Base-by-base conservation (phyloP, 2,329 filamentous ascomycete genomes). In the Macrophomina pseudophaseolina region DNA sequence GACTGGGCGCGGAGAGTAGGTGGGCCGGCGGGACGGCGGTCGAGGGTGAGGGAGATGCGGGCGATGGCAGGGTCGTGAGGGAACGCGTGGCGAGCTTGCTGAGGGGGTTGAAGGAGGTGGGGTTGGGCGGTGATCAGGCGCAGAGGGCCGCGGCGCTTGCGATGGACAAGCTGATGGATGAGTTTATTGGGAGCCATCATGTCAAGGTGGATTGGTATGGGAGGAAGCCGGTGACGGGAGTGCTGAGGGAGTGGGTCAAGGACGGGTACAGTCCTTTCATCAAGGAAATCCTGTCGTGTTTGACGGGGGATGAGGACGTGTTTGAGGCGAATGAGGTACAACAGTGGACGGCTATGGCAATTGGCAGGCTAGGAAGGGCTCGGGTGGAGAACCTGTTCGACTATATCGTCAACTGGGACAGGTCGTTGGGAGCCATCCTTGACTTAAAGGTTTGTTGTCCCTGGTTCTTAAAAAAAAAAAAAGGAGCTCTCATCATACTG, bases 351-450 rank as follows among this genome's bases (percentile, higher is more conserved):
- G 87, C 90, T 48, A 88, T 90, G 71, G 90, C 89, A 16, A 77
- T 92, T 52, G 86, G 86, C 2, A 86, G 89, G 52, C 83, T 94
- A 16, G 91, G 91, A 2, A 84, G 86, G 18, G 81, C 91, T 56
- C 86, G 92, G 51, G 91, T 90, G 53, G 83, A 85, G 7, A 88
- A 93, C 73, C 81, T 95, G 9, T 94, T 93, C 72, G 90, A 94
- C 73, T 93, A 94, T 73, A 88, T 93, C 53, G 84, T 91, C 66
- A 83, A 86, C 66, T 95, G 91, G 91, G 90, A 91, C 4, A 79
- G 84, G 42, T 92, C 90, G 70, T 83, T 85, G 65, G 89, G 89
- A 2, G 92, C 90, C 0, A 84, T 95, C 2, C 86, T 92, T 35
- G 92, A 95, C 73, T 85, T 94, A 69, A 87, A 86, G 69, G 76